Base-by-base conservation (phyloP, 805 yeast genomes). In the Cyberlindnera euphorbiiphila region DNA sequence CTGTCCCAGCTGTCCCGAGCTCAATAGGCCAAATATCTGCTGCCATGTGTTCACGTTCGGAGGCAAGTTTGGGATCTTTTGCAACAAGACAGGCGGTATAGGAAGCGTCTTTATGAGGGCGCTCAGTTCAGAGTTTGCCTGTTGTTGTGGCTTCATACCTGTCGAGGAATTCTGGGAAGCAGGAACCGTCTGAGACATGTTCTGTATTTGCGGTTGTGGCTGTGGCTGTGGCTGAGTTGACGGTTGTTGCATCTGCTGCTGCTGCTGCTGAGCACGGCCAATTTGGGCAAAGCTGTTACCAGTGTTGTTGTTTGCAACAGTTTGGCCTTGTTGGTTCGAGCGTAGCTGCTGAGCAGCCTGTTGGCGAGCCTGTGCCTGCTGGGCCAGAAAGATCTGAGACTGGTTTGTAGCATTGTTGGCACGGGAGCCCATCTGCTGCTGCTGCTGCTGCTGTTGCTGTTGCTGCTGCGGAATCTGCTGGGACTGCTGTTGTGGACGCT, bases 21-120 rank as follows among this genome's bases (percentile, higher is more conserved):
- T 73, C 29, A 78, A 60, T 48, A 79, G 71, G 28, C 79, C 81
- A 58, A 79, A 76, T 20, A 86, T 76, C 54, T 79, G 85, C 16
- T 77, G 74, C 96, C 96, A 88, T 6, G 94, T 85, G 48, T 74
- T 80, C 20, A 80, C 80, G 34, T 78, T 81, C 11, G 81, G 80
- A 0, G 96, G 96, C 23, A 86, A 65, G 32, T 74, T 81, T 9
- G 95, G 94, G 32, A 86, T 72, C 50, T 75, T 75, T 36, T 72
- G 68, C 15, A 86, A 61, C 18, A 86, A 58, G 3, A 76, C 74
- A 12, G 73, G 74, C 1, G 95, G 95, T 34, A 88, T 85, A 4
- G 85, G 87, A 3, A 77, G 64, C 29, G 75, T 76, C 44, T 81
- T 74, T 54, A 85, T 26, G 20, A 43, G 9, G 15, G 37, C 62